These are phyloP conservation scores for Cordyceps fumosorosea DNA, from an alignment of 2,329 filamentous ascomycete species.

Conservation along the genomic window DNA sequence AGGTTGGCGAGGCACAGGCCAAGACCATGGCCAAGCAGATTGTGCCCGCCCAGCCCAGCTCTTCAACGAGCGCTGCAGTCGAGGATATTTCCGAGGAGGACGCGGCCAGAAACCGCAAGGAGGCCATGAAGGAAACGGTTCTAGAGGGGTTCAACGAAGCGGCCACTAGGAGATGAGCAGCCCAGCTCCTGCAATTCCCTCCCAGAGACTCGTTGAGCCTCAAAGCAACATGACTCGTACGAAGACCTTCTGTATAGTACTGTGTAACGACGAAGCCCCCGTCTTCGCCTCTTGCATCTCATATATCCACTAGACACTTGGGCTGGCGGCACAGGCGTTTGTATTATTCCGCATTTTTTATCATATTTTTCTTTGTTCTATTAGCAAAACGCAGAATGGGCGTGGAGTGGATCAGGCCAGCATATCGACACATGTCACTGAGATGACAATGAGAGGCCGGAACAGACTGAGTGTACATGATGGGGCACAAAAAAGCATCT, in stretches of 20 bases:
- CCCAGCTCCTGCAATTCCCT: background rate
- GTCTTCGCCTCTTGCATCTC: slow-evolving; percentile 1
- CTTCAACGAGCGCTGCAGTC: slow-evolving; percentile 16
- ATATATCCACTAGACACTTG: slow-evolving; percentile 6
- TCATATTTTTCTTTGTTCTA: slow-evolving; percentile 5
- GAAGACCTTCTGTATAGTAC: slow-evolving; percentile 8
- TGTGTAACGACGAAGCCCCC: slow-evolving; percentile 4
- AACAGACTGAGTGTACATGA: background rate
- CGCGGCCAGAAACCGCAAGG: slow-evolving; percentile 16
- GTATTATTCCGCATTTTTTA: slow-evolving; percentile 3
- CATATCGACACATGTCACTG: background rate
- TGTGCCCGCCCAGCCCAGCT: slow-evolving; percentile 24
- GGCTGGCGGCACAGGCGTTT: slow-evolving; percentile 9
- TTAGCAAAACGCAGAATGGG: background rate
- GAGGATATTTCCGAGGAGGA: slow-evolving; percentile 14
- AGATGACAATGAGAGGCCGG: background rate
- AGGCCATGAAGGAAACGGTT: slow-evolving; percentile 32
- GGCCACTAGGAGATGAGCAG: slow-evolving; percentile 24
- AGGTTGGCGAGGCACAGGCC: slow-evolving; percentile 76
- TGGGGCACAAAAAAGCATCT: background rate
- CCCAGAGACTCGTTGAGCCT: background rate
- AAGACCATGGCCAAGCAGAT: slow-evolving; percentile 54
- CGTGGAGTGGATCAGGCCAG: background rate
- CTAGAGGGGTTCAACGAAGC: slow-evolving; percentile 35
- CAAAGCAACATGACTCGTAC: background rate